Evolutionary conservation across 1,139 yeast genomes (phyloP), one percentile per base, ranked within the genome.

Genomic region (Candida tetrigidarum): DNA sequence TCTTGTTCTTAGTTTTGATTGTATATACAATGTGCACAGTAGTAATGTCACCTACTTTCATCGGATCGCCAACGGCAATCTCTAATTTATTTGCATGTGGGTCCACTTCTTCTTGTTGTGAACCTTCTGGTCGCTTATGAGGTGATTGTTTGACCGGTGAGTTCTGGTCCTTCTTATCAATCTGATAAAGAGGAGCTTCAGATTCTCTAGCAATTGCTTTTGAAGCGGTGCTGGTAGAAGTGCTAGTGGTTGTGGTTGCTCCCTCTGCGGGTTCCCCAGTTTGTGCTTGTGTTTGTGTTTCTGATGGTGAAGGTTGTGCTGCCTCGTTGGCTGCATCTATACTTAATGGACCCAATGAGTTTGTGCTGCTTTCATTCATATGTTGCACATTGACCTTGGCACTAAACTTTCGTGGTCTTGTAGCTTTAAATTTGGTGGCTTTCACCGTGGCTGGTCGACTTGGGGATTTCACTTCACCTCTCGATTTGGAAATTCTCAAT

Each of bases 11-110:
- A 11, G 96, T 82, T 41, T 77, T 78, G 22, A 93, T 89, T 2
- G 89, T 80, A 65, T 93, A 93, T 7, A 88, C 96, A 2, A 93
- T 87, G 63, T 93, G 97, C 0, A 96, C 89, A 33, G 84, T 81
- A 0, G 98, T 84, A 42, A 92, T 68, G 53, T 93, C 99, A 3
- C 97, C 97, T 3, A 93, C 92, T 63, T 89, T 91, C 59, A 84
- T 79, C 1, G 98, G 98, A 62, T 93, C 97, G 2, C 95, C 95
- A 2, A 92, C 96, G 1, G 84, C 66, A 35, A 92, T 85, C 4
- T 79, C 83, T 52, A 88, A 77, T 35, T 65, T 63, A 60, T 52
- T 53, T 39, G 16, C 33, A 23, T 43, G 43, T 41, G 52, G 38
- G 23, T 37, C 35, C 2, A 16, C 11, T 26, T 28, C 35, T 15